Base-by-base conservation (phyloP, 177 flowering plant species). In the Vitis hybrid region DNA sequence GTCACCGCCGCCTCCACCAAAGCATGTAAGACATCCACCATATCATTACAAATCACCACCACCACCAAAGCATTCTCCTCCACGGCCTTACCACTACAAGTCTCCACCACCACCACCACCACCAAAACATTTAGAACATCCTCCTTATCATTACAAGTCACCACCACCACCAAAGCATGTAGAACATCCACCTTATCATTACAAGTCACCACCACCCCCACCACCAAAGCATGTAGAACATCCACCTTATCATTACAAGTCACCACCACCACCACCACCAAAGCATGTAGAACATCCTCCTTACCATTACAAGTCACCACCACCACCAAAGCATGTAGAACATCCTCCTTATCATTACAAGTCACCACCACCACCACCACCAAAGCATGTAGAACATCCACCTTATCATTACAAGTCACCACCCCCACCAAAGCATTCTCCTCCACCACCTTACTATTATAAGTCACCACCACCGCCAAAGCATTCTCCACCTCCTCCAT, bases 191-290 rank as follows among this genome's bases (percentile, higher is more conserved):
- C 30, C 60, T 0, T 49, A 69, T 18, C 7, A 34, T 26, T 50
- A 69, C 21, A 57, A 59, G 18, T 68, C 63, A 3, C 60, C 72
- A 15, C 61, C 61, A 57, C 60, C 61, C 18, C 60, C 60, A 18
- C 61, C 61, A 14, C 15, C 70, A 6, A 34, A 34, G 8, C 45
- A 6, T 34, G 3, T 2, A 2, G 3, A 2, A 23, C 26, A 2
- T 19, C 26, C 45, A 0, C 45, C 5, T 34, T 34, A 34, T 34
- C 7, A 34, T 6, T 34, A 34, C 1, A 34, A 34, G 45, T 34
- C 45, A 34, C 45, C 45, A 11, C 71, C 71, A 1, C 19, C 62
- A 11, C 65, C 62, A 23, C 26, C 26, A 23, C 72, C 65, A 51
- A 58, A 60, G 21, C 56, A 23, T 23, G 26, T 23, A 23, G 45